Percentiles rank a stretch among this genome's conserved stretches.
phyloP scores from a whole-genome alignment of 176 grass and related monocot genomes.

The Zea mays region DNA sequence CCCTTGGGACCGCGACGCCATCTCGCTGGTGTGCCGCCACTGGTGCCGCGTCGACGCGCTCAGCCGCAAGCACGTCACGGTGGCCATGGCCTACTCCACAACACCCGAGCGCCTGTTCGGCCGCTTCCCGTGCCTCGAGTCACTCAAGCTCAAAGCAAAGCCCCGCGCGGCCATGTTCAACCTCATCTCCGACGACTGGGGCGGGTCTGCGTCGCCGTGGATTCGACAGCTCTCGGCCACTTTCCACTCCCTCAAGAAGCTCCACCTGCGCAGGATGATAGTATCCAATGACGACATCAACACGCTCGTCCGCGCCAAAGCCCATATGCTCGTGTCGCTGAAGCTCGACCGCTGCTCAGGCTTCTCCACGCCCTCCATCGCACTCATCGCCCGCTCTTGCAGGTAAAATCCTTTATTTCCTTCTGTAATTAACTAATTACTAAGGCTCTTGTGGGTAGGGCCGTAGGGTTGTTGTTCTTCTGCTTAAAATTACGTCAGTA shows the following conservation, averaged over 20 bases:
- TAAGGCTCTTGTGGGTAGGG: background rate
- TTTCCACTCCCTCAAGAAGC: slow-evolving; percentile 70
- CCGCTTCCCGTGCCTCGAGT: slow-evolving; percentile 84
- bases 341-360: slow-evolving; percentile 95
- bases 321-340: slow-evolving; percentile 61
- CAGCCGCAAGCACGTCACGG: slow-evolving; percentile 84
- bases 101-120: slow-evolving; percentile 61
- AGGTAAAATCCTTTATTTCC: slow-evolving; percentile 41
- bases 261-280: slow-evolving; percentile 89
- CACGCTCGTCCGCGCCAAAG: slow-evolving; percentile 62
- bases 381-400: slow-evolving; percentile 64
- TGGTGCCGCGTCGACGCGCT: slow-evolving; percentile 70
- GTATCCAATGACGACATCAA: slow-evolving; percentile 60
- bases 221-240: slow-evolving; percentile 56
- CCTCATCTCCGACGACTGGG: slow-evolving; percentile 91
- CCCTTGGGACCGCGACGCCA: slow-evolving; percentile 82
- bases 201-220: slow-evolving; percentile 78
- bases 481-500: background rate
- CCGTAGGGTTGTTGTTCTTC: background rate
- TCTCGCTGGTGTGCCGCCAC: slow-evolving; percentile 86
- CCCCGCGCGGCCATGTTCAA: slow-evolving; percentile 96
- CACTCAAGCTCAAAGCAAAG: slow-evolving; percentile 90
- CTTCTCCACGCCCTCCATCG: slow-evolving; percentile 80
- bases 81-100: slow-evolving; percentile 91
- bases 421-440: background rate